Percentiles rank a stretch among this genome's conserved stretches.
These are phyloP conservation scores for Cladophialophora chaetospira DNA, from an alignment of 2,329 filamentous ascomycete species.

Conservation along the genomic window DNA sequence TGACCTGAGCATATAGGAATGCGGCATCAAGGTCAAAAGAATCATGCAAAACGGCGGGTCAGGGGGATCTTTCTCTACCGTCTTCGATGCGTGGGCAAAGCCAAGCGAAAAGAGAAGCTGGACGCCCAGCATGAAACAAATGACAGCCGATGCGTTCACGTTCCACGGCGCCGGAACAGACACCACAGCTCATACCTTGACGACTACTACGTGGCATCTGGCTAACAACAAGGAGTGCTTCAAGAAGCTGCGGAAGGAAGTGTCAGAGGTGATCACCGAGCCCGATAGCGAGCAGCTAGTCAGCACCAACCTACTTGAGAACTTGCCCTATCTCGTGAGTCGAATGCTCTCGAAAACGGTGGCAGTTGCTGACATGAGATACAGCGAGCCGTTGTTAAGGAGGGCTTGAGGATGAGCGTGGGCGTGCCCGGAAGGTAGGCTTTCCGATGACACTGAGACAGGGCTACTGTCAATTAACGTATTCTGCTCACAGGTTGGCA, in stretches of 20 bases:
- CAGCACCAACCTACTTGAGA: slow-evolving; percentile 15
- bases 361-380: not conserved
- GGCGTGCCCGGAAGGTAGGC: slow-evolving; percentile 12
- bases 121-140: slow-evolving; percentile 1
- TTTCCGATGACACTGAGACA: not conserved
- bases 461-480: not conserved
- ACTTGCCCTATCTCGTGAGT: slow-evolving; percentile 17
- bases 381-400: slow-evolving; percentile 20
- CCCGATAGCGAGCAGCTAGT: slow-evolving; percentile 1
- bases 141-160: slow-evolving; percentile 23
- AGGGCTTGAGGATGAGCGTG: slow-evolving; percentile 13
- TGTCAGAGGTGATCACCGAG: slow-evolving; percentile 13
- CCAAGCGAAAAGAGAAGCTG: slow-evolving; percentile 8
- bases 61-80: slow-evolving; percentile 18
- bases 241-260: slow-evolving; percentile 18
- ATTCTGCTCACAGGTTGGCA: not conserved
- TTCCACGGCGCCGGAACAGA: slow-evolving; percentile 26
- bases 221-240: slow-evolving; percentile 11
- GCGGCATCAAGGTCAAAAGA: slow-evolving; percentile 22
- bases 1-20: slow-evolving; percentile 15
- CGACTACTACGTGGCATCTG: slow-evolving; percentile 17
- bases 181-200: slow-evolving; percentile 26
- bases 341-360: not conserved
- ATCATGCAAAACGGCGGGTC: slow-evolving; percentile 15
- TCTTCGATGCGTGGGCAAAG: slow-evolving; percentile 31